phyloP scores from a whole-genome alignment of 2,329 filamentous ascomycete genomes.

The Colletotrichum sp. region DNA sequence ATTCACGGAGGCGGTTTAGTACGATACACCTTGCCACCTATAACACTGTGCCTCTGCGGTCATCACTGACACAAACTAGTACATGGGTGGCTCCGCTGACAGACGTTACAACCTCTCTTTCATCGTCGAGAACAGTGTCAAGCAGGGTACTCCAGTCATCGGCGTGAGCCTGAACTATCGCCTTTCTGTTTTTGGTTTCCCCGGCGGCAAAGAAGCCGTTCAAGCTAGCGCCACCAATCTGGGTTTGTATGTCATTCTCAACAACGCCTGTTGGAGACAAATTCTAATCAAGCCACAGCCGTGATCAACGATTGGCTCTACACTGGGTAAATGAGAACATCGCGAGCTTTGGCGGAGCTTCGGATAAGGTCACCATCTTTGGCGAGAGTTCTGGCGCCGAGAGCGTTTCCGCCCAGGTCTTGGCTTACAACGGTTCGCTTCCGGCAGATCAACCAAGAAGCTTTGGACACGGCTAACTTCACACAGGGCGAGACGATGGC shows the following conservation, averaged over 20 bases:
- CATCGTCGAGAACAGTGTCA: constrained; percentile 53
- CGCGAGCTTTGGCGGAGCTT: constrained; percentile 46
- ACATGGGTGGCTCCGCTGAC: constrained; percentile 38
- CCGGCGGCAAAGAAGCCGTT: constrained; percentile 43
- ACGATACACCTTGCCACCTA: background rate
- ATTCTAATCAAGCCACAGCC: constrained; percentile 2
- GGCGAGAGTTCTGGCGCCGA: constrained; percentile 55
- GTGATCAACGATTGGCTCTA: constrained; percentile 51
- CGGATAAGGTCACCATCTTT: constrained; percentile 51
- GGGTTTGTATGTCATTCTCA: constrained; percentile 36
- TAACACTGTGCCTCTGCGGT: background rate
- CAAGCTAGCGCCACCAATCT: constrained; percentile 50
- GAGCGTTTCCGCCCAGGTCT: constrained; percentile 48
- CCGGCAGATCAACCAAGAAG: background rate
- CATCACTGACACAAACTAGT: background rate
- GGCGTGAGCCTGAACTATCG: constrained; percentile 55
- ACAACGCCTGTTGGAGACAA: background rate
- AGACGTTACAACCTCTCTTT: constrained; percentile 65
- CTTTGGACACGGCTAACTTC: background rate
- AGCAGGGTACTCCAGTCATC: constrained; percentile 51
- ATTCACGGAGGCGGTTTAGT: constrained; percentile 50
- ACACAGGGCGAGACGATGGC: constrained; percentile 45
- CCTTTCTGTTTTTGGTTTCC: constrained; percentile 50
- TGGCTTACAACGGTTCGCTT: constrained; percentile 49
- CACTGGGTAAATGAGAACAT: constrained; percentile 54